Evolutionary conservation across 129 eudicot genomes (phyloP).

Genomic region (Escallonia herrerae): DNA sequence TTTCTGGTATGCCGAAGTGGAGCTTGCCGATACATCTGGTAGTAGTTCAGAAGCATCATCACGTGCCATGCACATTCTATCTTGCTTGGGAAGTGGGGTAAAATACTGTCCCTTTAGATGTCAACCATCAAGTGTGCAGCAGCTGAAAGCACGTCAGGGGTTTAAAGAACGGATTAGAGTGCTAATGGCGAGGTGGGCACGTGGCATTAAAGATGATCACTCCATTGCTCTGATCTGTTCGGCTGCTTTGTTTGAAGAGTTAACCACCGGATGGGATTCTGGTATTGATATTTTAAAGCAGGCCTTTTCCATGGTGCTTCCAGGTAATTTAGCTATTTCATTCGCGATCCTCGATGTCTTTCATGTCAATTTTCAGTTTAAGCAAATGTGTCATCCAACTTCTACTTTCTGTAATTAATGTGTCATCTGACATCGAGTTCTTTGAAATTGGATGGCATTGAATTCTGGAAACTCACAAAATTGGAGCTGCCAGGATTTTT

Average conservation of each 20-base stretch:
- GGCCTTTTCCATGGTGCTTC: slow-evolving; percentile 83
- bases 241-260: slow-evolving; percentile 93
- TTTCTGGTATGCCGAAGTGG: slow-evolving; percentile 82
- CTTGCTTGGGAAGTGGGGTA: slow-evolving; percentile 81
- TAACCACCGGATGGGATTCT: slow-evolving; percentile 63
- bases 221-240: slow-evolving; percentile 74
- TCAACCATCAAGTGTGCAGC: slow-evolving; percentile 68
- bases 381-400: too few relatives aligned
- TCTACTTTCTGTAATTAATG: too few relatives aligned
- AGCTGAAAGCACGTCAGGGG: slow-evolving; percentile 89
- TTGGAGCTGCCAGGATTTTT: too few relatives aligned
- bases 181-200: slow-evolving; percentile 54
- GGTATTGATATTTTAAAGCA: slow-evolving; percentile 57
- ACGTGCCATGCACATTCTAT: slow-evolving; percentile 27
- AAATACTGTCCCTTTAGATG: slow-evolving; percentile 66
- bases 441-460: too few relatives aligned
- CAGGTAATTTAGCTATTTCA: slow-evolving; percentile 35
- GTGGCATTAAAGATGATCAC: slow-evolving; percentile 53
- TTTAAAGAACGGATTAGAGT: slow-evolving; percentile 61
- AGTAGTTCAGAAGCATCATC: too few relatives aligned
- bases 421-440: too few relatives aligned
- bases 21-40: too few relatives aligned
- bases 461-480: too few relatives aligned
- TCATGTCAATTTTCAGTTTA: too few relatives aligned
- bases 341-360: too few relatives aligned